Evolutionary conservation across 176 grass and related monocot genomes (phyloP).

Genomic region (Saccharum officinarum): DNA sequence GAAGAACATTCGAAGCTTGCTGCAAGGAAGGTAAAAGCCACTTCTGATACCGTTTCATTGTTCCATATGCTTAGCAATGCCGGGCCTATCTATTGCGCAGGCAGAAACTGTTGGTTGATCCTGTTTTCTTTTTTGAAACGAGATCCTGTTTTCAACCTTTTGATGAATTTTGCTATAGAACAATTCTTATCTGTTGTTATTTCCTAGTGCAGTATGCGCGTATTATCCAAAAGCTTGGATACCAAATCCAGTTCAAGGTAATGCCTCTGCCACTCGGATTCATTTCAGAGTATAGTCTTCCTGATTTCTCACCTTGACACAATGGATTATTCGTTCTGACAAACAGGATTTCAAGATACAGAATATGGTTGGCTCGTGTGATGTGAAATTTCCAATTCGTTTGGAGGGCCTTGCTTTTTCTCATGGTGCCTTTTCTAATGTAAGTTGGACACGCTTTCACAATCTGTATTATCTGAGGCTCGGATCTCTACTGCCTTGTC

Average conservation of each 20-base stretch:
- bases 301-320: background rate
- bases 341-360: conserved; percentile 88
- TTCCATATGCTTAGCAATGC: conserved; percentile 9
- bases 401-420: conserved; percentile 77
- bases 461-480: background rate
- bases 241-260: conserved; percentile 74
- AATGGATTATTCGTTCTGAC: background rate
- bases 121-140: background rate
- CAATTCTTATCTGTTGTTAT: conserved; percentile 29
- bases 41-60: background rate
- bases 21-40: conserved; percentile 47
- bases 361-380: conserved; percentile 86
- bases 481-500: background rate
- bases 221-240: conserved; percentile 85
- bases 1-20: conserved; percentile 65
- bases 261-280: background rate
- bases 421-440: conserved; percentile 72
- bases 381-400: conserved; percentile 79
- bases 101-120: background rate
- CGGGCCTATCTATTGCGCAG: background rate
- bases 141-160: conserved; percentile 7
- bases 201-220: conserved; percentile 60
- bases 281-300: background rate
- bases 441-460: conserved; percentile 39
- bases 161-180: conserved; percentile 12